Percentiles rank a stretch among this genome's conserved stretches.
Conservation (phyloP, 305 asterid species). For the Stenogyne calaminthoides region DNA sequence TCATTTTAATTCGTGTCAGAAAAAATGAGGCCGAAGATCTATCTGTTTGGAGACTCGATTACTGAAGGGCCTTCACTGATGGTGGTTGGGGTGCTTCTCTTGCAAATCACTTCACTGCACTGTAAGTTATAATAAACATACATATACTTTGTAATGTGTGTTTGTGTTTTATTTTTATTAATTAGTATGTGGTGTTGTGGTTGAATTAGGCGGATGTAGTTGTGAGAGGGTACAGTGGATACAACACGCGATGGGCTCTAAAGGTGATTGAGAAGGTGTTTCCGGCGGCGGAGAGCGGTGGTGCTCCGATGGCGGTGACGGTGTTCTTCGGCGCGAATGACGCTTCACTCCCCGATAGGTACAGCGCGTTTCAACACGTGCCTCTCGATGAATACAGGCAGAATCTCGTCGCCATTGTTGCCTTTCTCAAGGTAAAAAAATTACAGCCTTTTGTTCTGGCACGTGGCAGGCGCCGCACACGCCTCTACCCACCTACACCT, state of each 20-base stretch:
- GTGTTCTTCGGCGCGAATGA: conserved; percentile 93
- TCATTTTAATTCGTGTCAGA: background rate
- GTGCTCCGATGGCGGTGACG: conserved; percentile 58
- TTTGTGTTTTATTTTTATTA: no score
- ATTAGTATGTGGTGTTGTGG: background rate
- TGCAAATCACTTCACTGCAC: conserved; percentile 67
- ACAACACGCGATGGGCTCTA: conserved; percentile 83
- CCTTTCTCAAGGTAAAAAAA: conserved; percentile 63
- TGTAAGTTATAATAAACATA: conserved; percentile 29
- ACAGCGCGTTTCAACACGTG: conserved; percentile 63
- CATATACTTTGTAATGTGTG: background rate
- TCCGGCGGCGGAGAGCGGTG: conserved; percentile 42
- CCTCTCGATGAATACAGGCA: conserved; percentile 68
- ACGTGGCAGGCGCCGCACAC: background rate
- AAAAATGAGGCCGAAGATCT: conserved; percentile 78
- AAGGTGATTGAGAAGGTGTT: conserved; percentile 59
- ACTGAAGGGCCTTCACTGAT: conserved; percentile 63
- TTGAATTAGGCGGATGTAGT: conserved; percentile 81
- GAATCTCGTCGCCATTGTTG: conserved; percentile 62
- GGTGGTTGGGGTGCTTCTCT: conserved; percentile 97
- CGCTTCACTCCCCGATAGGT: conserved; percentile 68
- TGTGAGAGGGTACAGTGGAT: conserved; percentile 86
- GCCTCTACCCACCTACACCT: no score
- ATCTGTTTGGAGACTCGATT: conserved; percentile 92
- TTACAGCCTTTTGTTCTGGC: background rate